Evolutionary conservation across 2,329 filamentous ascomycete species (phyloP), one percentile per base, ranked within the genome.

Genomic region (Drechslerella dactyloides): DNA sequence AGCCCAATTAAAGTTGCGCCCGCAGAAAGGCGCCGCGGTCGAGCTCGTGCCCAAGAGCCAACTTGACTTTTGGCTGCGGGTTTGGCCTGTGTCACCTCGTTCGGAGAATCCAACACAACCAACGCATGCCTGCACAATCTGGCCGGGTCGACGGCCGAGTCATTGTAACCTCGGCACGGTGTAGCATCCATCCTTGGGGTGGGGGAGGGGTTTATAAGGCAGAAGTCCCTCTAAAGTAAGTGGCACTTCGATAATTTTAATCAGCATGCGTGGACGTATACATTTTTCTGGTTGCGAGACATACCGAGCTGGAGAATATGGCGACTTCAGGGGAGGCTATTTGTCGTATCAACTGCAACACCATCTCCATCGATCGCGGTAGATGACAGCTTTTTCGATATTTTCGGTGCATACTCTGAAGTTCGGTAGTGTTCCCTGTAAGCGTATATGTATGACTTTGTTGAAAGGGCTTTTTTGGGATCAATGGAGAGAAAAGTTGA

Each of bases 61-160:
- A 33, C 27, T 13, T 52, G 46, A 19, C 5, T 42, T 37, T 42
- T 54, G 33, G 51, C 13, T 51, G 13, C 55, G 8, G 27, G 8
- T 63, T 70, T 60, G 48, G 54, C 27, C 51, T 70, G 66, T 70
- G 66, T 70, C 48, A 62, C 58, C 59, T 55, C 51, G 40, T 44
- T 58, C 53, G 65, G 65, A 62, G 58, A 70, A 59, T 63, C 66
- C 66, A 70, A 70, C 66, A 64, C 30, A 33, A 48, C 64, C 66
- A 70, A 70, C 66, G 59, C 65, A 69, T 59, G 65, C 51, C 19
- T 15, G 15, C n/a, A n/a, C 33, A 57, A 37, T 40, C 48, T 51
- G 19, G 53, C 55, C 50, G 30, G 17, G 6, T 62, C 23, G 56
- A 51, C 51, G 30, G 40, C 13, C 50, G 33, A 42, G 24, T 54